Base-by-base conservation (phyloP, 345 rosid genomes). In the Murraya koenigii region DNA sequence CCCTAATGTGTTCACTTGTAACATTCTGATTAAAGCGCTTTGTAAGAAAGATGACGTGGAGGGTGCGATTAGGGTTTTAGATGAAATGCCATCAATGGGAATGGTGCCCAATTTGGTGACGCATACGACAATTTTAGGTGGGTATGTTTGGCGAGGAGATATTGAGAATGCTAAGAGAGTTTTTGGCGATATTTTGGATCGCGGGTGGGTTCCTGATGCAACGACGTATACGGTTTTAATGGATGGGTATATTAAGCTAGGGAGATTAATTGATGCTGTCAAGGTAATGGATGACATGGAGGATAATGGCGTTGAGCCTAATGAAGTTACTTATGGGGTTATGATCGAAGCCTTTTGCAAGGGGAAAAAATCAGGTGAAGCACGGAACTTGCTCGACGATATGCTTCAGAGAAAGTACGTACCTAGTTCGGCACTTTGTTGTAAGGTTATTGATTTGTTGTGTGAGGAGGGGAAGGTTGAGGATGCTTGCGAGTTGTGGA, bases 251-350 rank as follows among this genome's bases (percentile, higher is more conserved):
- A 90, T 95, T 71, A 83, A 75, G 82, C 78, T 84, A 75, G 97
- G 90, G 76, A 89, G 89, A 77, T 88, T 95, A 56, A 80, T 36
- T 71, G 95, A 95, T 75, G 98, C 98, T 5, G 84, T 90, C 71
- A 86, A 78, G 85, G 88, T 89, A 14, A 95, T 95, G 95, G 97
- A 95, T 86, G 93, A 90, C 6, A 95, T 93, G 98, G 97, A 90
- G 74, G 87, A 86, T 65, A 88, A 90, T 38, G 90, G 86, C 30
- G 86, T 95, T 39, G 87, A 17, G 22, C 22, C 56, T 52, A 52
- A 52, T 52, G 22, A 52, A 52, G 56, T 52, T 17, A 19, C 56
- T 52, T 52, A 52, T 41, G 95, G 95, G n/a, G 94, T 92, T 62
- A 90, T 93, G 95, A 87, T 95, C 7, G 84, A 89, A 66, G 97